phyloP scores from a whole-genome alignment of 2,329 filamentous ascomycete species.

The Juglanconis juglandina region DNA sequence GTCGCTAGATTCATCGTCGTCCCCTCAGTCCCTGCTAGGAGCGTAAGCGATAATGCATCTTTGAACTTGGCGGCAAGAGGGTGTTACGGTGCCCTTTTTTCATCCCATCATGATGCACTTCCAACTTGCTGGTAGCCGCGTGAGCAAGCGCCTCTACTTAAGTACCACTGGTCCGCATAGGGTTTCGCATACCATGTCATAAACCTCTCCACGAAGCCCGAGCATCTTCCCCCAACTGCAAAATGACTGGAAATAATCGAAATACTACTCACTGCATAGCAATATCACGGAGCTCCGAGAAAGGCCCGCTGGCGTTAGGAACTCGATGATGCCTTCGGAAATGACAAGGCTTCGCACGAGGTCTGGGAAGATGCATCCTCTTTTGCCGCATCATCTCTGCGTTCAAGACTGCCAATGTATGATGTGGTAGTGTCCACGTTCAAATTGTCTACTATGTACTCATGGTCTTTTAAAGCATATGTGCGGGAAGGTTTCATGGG shows the following conservation, averaged over 20 bases:
- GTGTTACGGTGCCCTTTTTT: neutral
- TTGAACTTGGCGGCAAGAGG: neutral
- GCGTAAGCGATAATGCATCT: neutral
- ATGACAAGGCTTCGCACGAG: neutral
- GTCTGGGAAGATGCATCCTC: no score
- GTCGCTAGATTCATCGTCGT: neutral
- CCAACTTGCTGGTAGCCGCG: neutral
- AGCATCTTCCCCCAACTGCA: neutral
- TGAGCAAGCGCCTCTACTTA: neutral
- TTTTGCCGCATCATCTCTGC: no score
- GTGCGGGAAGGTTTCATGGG: no score
- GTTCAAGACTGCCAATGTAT: no score
- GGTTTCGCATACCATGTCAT: neutral
- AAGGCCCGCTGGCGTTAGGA: neutral
- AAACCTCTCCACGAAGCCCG: neutral
- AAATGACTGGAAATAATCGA: neutral
- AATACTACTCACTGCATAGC: neutral
- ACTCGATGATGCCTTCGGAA: neutral
- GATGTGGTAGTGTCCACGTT: no score
- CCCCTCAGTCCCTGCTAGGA: neutral
- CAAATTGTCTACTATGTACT: no score
- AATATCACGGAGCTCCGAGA: neutral
- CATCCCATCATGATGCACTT: neutral
- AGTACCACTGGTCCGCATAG: neutral
- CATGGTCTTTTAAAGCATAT: no score